Evolutionary conservation across 2,329 filamentous ascomycete genomes (phyloP).

Genomic region (Diaporthe batatas): DNA sequence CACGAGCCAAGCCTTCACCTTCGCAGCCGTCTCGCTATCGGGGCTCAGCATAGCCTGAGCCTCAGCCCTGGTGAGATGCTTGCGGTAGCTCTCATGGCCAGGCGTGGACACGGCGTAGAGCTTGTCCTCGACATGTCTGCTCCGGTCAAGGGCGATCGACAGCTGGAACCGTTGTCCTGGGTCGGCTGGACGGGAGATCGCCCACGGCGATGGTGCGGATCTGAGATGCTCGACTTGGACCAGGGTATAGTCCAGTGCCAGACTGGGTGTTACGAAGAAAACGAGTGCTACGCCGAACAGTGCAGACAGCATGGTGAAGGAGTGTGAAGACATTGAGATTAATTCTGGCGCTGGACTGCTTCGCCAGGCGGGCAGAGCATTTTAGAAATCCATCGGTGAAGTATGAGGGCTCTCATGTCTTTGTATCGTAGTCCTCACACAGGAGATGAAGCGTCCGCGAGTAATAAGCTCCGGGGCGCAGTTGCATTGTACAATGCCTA

Average conservation of each 20-base stretch:
- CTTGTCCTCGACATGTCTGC: conserved; percentile 43
- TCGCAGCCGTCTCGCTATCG: conserved; percentile 39
- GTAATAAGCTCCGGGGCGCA: conserved; percentile 19
- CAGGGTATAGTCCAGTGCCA: conserved; percentile 16
- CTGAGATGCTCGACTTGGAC: conserved; percentile 21
- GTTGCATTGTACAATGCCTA: conserved; percentile 9
- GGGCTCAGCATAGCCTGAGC: conserved; percentile 44
- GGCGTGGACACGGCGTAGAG: conserved; percentile 46
- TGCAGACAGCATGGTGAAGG: conserved; percentile 19
- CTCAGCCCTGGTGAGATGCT: conserved; percentile 44
- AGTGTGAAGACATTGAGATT: not conserved
- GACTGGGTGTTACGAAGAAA: conserved; percentile 8
- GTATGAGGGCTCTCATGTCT: not conserved
- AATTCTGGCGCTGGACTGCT: not conserved
- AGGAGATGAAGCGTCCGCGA: conserved; percentile 4
- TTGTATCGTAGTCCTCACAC: not conserved
- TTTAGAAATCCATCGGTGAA: too few species aligned
- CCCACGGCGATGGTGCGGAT: conserved; percentile 16
- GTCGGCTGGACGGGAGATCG: conserved; percentile 17
- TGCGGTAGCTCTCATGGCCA: conserved; percentile 44
- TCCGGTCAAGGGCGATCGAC: conserved; percentile 24
- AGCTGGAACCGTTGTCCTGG: conserved; percentile 16
- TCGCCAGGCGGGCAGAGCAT: not conserved
- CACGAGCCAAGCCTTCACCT: conserved; percentile 45
- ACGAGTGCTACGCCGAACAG: not conserved